phyloP scores from a whole-genome alignment of 1,284 basidiomycete genomes.

The Sutorius eximius region DNA sequence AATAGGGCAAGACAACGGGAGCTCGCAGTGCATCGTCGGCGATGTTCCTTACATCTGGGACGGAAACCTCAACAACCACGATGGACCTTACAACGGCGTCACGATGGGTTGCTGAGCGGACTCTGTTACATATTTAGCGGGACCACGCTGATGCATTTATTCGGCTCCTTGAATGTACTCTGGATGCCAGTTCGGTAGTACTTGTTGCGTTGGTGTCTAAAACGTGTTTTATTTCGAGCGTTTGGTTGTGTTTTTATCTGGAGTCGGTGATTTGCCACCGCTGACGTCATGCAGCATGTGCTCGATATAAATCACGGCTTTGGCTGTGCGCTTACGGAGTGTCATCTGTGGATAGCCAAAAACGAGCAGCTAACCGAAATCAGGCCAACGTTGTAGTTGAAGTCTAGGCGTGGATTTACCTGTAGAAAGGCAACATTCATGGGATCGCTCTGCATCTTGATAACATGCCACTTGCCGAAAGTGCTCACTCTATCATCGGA shows the following conservation, averaged over 20 bases:
- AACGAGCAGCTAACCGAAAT: no score
- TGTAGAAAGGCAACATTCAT: not conserved
- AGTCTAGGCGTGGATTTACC: no score
- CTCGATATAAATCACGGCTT: not conserved
- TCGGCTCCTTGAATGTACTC: not conserved
- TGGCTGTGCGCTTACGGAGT: not conserved
- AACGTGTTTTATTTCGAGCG: not conserved
- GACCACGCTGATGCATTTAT: not conserved
- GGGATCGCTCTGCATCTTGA: not conserved
- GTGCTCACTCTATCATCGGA: not conserved
- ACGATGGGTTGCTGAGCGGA: constrained; percentile 42
- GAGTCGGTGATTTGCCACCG: not conserved
- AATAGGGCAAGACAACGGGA: constrained; percentile 58
- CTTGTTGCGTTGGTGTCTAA: no score
- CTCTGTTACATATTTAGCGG: not conserved
- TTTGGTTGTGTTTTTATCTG: not conserved
- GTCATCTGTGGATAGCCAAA: not conserved
- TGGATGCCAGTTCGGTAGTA: no score
- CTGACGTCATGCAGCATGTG: not conserved
- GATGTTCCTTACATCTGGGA: constrained; percentile 55
- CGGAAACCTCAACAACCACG: constrained; percentile 48
- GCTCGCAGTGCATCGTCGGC: constrained; percentile 52
- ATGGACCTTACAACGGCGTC: constrained; percentile 60
- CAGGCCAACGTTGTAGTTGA: no score
- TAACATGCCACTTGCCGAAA: not conserved